Percentiles rank a stretch among this genome's conserved stretches.
These are phyloP conservation scores for Mortierella sp. DNA, from an alignment of 371 early-diverging fungal species.

Conservation along the genomic window DNA sequence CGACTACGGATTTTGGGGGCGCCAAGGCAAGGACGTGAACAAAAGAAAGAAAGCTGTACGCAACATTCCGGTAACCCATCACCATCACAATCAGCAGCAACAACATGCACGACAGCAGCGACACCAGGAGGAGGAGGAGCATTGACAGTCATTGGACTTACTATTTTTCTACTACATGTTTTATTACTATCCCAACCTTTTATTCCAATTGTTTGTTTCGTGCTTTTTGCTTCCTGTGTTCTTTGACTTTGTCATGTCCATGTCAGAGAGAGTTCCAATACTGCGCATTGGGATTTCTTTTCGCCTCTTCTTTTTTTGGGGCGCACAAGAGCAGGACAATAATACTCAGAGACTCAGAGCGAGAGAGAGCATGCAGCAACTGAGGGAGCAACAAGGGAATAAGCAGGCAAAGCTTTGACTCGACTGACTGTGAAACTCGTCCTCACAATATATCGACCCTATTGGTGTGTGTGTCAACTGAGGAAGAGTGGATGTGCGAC, in stretches of 20 bases:
- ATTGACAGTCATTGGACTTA: too few relatives aligned
- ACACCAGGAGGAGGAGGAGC: too few relatives aligned
- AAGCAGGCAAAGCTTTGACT: slow-evolving; percentile 2
- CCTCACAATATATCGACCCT: too few relatives aligned
- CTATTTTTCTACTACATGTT: not conserved
- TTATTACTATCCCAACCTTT: not conserved
- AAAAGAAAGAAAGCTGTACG: not conserved
- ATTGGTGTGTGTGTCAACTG: too few relatives aligned
- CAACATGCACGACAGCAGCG: not conserved
- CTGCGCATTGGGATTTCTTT: not conserved
- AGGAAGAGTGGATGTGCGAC: not conserved
- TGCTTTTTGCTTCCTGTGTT: not conserved
- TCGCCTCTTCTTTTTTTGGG: not conserved
- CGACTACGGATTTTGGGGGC: not conserved
- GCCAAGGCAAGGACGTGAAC: slow-evolving; percentile 2
- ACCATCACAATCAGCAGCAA: not conserved
- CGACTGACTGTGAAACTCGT: not conserved
- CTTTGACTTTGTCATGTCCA: not conserved
- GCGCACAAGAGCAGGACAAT: too few relatives aligned
- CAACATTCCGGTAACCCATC: not conserved
- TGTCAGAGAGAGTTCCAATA: too few relatives aligned
- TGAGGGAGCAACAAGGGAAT: not conserved
- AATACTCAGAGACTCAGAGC: not conserved
- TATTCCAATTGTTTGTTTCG: not conserved
- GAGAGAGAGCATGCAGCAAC: not conserved